A percentile compares a stretch with the other conserved stretches of the same genome.
phyloP scores from a whole-genome alignment of 2,329 filamentous ascomycete genomes.

The Aspergillus chevalieri region DNA sequence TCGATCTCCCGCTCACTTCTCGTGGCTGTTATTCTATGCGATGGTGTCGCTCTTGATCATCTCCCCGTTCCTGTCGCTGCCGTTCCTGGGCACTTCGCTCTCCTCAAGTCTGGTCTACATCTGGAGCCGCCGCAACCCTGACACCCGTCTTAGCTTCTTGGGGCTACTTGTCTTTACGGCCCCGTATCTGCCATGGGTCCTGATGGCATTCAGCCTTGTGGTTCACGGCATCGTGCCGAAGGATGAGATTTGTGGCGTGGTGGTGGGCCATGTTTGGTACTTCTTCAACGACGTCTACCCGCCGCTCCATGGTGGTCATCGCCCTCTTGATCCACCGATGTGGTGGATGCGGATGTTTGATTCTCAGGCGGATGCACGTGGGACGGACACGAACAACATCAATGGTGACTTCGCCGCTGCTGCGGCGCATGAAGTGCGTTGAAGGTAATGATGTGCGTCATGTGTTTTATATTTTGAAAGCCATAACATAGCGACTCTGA shows the following conservation, averaged over 20 bases:
- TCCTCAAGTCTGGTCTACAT: conserved; percentile 95
- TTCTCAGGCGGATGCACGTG: conserved; percentile 9
- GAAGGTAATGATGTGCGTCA: background rate
- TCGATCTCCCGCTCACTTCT: conserved; percentile 84
- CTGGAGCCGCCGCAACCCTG: conserved; percentile 91
- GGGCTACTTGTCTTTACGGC: conserved; percentile 87
- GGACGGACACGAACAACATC: conserved; percentile 21
- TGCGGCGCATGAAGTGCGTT: conserved; percentile 26
- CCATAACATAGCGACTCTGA: too few relatives aligned
- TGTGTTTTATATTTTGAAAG: background rate
- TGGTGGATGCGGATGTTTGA: conserved; percentile 90
- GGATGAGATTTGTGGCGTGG: conserved; percentile 91
- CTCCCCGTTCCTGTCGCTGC: conserved; percentile 82
- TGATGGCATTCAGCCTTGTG: conserved; percentile 88
- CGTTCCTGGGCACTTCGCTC: conserved; percentile 87
- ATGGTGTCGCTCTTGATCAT: conserved; percentile 71
- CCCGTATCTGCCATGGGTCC: conserved; percentile 90
- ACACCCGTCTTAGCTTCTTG: conserved; percentile 81
- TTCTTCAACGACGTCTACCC: conserved; percentile 98
- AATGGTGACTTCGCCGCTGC: conserved; percentile 30
- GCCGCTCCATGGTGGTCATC: conserved; percentile 73
- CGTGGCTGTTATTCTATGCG: conserved; percentile 86
- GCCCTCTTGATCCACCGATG: conserved; percentile 78
- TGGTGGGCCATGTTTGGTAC: conserved; percentile 95
- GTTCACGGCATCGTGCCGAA: conserved; percentile 85